phyloP scores from a whole-genome alignment of 2,329 filamentous ascomycete genomes.

The Claviceps sp. region DNA sequence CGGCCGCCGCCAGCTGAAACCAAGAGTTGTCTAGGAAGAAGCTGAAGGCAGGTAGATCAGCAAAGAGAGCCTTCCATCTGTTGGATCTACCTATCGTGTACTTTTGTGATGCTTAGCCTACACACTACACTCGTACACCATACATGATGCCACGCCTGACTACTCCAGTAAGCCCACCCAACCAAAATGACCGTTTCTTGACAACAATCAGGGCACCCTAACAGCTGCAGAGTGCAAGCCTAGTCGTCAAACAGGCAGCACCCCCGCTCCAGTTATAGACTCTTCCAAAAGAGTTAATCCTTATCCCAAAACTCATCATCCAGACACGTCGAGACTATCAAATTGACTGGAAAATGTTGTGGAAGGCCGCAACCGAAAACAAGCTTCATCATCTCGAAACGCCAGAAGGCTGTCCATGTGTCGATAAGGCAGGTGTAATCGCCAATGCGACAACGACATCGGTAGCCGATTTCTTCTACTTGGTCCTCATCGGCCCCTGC shows the following conservation, averaged over 20 bases:
- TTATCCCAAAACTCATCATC: constrained; percentile 23
- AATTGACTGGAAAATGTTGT: constrained; percentile 24
- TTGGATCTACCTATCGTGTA: too few relatives aligned
- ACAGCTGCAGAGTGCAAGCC: neutral
- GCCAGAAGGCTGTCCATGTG: constrained; percentile 36
- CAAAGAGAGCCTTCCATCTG: too few relatives aligned
- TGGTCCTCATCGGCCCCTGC: constrained; percentile 28
- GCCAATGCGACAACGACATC: constrained; percentile 35
- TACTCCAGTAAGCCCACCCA: too few relatives aligned
- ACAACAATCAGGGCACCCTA: too few relatives aligned
- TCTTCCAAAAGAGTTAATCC: constrained; percentile 2
- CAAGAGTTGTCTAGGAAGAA: too few relatives aligned
- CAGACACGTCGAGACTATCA: constrained; percentile 24
- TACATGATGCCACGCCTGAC: too few relatives aligned
- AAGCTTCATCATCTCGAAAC: constrained; percentile 34
- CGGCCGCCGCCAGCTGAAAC: too few relatives aligned
- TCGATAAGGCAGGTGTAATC: constrained; percentile 32
- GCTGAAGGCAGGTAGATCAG: too few relatives aligned
- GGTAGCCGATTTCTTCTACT: constrained; percentile 35
- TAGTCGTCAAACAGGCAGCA: neutral
- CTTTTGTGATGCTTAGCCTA: too few relatives aligned
- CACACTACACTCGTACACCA: too few relatives aligned
- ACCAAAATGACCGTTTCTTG: too few relatives aligned
- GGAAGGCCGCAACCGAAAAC: constrained; percentile 33
- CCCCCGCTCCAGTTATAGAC: neutral